phyloP scores from a whole-genome alignment of 2,329 filamentous ascomycete genomes.

The Neofusicoccum umdonicola region DNA sequence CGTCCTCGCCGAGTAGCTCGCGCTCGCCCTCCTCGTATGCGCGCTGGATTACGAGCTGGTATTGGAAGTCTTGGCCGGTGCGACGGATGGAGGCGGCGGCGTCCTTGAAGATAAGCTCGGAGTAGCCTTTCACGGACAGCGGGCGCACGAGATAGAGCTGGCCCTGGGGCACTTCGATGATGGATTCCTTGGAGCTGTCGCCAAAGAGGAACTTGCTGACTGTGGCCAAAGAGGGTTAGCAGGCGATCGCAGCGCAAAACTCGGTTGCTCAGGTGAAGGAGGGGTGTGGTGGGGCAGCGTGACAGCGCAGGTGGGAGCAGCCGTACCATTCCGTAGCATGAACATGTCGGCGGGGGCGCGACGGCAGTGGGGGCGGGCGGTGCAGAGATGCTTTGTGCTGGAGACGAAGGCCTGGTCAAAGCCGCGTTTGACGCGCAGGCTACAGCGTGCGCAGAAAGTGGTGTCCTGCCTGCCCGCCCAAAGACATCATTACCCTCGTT shows the following conservation, averaged over 20 bases:
- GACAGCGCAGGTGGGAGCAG: slow-evolving; percentile 25
- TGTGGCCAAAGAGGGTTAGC: slow-evolving; percentile 37
- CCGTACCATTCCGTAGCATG: slow-evolving; percentile 41
- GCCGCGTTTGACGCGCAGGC: slow-evolving; percentile 10
- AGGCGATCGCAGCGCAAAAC: slow-evolving; percentile 10
- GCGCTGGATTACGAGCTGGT: slow-evolving; percentile 92
- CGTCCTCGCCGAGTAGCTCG: slow-evolving; percentile 84
- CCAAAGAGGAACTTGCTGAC: slow-evolving; percentile 92
- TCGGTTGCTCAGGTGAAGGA: slow-evolving; percentile 15
- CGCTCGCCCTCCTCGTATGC: slow-evolving; percentile 98
- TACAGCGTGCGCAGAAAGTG: slow-evolving; percentile 5
- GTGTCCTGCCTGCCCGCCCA: neutral
- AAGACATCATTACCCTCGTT: slow-evolving; percentile 15
- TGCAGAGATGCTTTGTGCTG: slow-evolving; percentile 10
- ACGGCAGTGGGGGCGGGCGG: neutral
- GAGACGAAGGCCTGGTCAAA: slow-evolving; percentile 3
- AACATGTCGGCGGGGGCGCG: slow-evolving; percentile 30
- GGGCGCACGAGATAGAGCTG: slow-evolving; percentile 97
- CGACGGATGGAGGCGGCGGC: slow-evolving; percentile 86
- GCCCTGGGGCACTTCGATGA: slow-evolving; percentile 92
- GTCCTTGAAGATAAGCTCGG: slow-evolving; percentile 98
- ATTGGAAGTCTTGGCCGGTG: slow-evolving; percentile 93
- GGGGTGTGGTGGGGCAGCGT: slow-evolving; percentile 13
- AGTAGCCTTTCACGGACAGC: slow-evolving; percentile 93
- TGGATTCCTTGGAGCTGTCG: slow-evolving; percentile 82